Conservation (phyloP, 768 basidiomycete species). For the Jaapia argillacea region DNA sequence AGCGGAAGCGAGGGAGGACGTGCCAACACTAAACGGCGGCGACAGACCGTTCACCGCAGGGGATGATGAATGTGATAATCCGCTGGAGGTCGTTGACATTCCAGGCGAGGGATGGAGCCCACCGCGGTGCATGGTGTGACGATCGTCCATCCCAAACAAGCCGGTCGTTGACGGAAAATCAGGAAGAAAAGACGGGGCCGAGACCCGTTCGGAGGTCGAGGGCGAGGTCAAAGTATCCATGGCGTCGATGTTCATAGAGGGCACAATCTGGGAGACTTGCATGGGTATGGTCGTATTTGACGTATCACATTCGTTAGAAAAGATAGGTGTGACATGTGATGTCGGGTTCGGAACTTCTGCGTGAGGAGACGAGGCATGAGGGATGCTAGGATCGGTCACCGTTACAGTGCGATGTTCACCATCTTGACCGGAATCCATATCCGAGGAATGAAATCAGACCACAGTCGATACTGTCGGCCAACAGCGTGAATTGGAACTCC, state of each 20-base stretch:
- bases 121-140: constrained; percentile 13
- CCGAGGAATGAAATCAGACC: no score
- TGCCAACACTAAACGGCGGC: constrained; percentile 16
- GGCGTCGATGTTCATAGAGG: background rate
- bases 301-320: no score
- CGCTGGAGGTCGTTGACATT: constrained; percentile 20
- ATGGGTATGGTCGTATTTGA: no score
- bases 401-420: background rate
- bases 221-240: constrained; percentile 15
- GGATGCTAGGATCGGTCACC: background rate
- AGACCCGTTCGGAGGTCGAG: constrained; percentile 11
- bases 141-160: constrained; percentile 23
- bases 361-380: no score
- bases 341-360: no score
- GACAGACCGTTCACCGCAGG: constrained; percentile 21
- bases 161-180: constrained; percentile 27
- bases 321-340: no score
- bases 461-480: no score
- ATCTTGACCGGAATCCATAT: background rate
- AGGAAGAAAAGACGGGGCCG: constrained; percentile 28
- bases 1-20: constrained; percentile 24
- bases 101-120: constrained; percentile 21
- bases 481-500: no score
- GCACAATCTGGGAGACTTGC: background rate
- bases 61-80: constrained; percentile 22